Percentiles rank a stretch among this genome's conserved stretches.
Evolutionary conservation across 2,329 filamentous ascomycete species (phyloP).

Genomic region (Colletotrichum sp.): DNA sequence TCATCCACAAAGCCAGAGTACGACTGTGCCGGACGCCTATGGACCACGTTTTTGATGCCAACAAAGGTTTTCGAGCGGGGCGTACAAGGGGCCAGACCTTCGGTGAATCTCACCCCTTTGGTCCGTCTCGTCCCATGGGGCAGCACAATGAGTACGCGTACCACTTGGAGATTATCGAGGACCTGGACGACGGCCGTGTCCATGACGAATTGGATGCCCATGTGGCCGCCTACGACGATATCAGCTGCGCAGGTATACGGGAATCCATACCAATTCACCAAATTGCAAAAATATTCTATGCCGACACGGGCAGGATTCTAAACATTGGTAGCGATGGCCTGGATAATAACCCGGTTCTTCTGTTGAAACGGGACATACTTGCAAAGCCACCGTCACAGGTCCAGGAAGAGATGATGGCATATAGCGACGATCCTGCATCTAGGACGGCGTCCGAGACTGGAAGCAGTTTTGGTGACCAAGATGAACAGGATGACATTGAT

Average conservation of each 20-base stretch:
- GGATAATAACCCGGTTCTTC: slow-evolving; percentile 73
- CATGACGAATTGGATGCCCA: slow-evolving; percentile 46
- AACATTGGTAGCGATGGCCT: slow-evolving; percentile 72
- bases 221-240: slow-evolving; percentile 42
- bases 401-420: slow-evolving; percentile 35
- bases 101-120: neutral
- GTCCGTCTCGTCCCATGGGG: slow-evolving; percentile 26
- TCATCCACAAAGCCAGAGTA: slow-evolving; percentile 89
- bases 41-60: slow-evolving; percentile 46
- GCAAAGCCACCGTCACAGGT: slow-evolving; percentile 61
- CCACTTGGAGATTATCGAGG: slow-evolving; percentile 81
- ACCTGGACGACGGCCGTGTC: slow-evolving; percentile 66
- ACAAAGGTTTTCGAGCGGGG: slow-evolving; percentile 32
- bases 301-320: slow-evolving; percentile 86
- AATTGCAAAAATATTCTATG: slow-evolving; percentile 91
- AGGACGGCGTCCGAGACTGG: neutral
- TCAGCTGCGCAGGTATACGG: slow-evolving; percentile 50
- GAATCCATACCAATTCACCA: slow-evolving; percentile 60
- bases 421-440: neutral
- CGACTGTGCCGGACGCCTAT: slow-evolving; percentile 77
- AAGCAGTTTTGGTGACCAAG: slow-evolving; percentile 8
- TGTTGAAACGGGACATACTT: slow-evolving; percentile 74
- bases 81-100: neutral
- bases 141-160: slow-evolving; percentile 67
- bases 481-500: slow-evolving; percentile 51